These are phyloP conservation scores for Paramyrothecium sp. DNA, from an alignment of 2,329 filamentous ascomycete genomes.

Conservation along the genomic window DNA sequence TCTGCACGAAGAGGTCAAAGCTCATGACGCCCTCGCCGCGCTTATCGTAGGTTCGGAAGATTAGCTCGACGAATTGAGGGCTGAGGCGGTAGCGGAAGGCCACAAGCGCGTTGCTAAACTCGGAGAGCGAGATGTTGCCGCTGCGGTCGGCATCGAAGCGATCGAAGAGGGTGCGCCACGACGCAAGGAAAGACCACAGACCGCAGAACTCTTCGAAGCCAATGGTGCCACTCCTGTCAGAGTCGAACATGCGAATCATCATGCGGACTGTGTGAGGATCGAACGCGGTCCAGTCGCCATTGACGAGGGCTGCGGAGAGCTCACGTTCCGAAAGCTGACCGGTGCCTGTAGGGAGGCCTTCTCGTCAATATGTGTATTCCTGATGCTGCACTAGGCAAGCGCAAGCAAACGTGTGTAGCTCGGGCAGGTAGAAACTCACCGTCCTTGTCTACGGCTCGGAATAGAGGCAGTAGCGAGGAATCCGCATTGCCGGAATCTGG, in stretches of 20 bases:
- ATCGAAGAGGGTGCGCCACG: constrained; percentile 93
- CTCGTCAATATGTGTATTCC: neutral
- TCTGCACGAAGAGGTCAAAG: constrained; percentile 97
- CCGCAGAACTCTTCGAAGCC: constrained; percentile 96
- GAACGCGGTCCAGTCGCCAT: constrained; percentile 93
- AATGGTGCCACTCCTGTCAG: constrained; percentile 83
- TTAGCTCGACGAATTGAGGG: constrained; percentile 74
- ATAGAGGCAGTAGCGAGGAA: constrained; percentile 78
- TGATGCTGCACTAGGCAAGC: no score
- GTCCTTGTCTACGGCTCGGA: constrained; percentile 87
- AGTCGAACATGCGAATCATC: constrained; percentile 99
- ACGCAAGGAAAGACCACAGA: constrained; percentile 91
- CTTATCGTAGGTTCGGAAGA: constrained; percentile 91
- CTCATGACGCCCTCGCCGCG: constrained; percentile 69
- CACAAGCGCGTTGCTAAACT: constrained; percentile 87
- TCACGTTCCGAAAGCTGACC: constrained; percentile 85
- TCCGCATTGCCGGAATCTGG: constrained; percentile 54
- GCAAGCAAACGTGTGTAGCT: no score
- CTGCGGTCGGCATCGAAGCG: constrained; percentile 86
- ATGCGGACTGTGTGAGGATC: constrained; percentile 92
- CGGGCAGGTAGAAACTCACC: constrained; percentile 44
- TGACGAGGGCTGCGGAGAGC: constrained; percentile 86
- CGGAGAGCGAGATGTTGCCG: constrained; percentile 80
- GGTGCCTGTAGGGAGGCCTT: constrained; percentile 48
- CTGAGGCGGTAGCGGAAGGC: constrained; percentile 93